Conservation (phyloP, 305 asterid species). For the Fraxinus sp. region DNA sequence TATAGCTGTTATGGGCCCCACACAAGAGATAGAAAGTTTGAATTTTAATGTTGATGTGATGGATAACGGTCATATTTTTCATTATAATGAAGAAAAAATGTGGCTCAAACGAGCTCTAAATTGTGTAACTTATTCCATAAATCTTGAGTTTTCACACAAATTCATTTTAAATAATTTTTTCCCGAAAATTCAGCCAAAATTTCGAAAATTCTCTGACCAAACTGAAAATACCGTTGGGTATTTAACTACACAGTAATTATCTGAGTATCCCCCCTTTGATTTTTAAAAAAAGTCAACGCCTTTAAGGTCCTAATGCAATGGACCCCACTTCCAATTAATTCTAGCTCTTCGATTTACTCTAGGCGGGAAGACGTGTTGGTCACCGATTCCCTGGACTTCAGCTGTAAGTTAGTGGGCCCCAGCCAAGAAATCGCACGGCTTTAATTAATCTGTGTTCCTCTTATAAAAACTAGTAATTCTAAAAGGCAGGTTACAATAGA, state of each 20-base stretch:
- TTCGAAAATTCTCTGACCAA: background rate
- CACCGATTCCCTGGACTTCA: background rate
- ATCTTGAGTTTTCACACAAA: background rate
- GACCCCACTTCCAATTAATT: background rate
- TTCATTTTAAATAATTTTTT: background rate
- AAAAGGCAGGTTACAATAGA: background rate
- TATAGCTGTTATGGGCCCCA: too few species aligned
- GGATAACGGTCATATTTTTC: too few species aligned
- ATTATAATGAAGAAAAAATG: too few species aligned
- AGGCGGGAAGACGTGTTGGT: background rate
- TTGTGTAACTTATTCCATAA: background rate
- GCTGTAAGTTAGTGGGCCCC: background rate
- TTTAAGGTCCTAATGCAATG: background rate
- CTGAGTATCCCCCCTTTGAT: background rate
- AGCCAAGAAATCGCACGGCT: background rate
- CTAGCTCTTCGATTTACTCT: background rate
- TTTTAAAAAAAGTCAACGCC: background rate
- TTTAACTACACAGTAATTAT: background rate
- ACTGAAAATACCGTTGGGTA: background rate
- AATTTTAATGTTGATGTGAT: too few species aligned
- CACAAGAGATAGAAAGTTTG: too few species aligned
- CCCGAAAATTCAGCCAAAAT: background rate
- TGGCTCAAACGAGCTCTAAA: too few species aligned
- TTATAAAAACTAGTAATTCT: background rate
- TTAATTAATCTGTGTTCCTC: background rate